These are phyloP conservation scores for Blastobotrys capitulatus DNA, from an alignment of 1,139 yeast genomes.

Conservation along the genomic window DNA sequence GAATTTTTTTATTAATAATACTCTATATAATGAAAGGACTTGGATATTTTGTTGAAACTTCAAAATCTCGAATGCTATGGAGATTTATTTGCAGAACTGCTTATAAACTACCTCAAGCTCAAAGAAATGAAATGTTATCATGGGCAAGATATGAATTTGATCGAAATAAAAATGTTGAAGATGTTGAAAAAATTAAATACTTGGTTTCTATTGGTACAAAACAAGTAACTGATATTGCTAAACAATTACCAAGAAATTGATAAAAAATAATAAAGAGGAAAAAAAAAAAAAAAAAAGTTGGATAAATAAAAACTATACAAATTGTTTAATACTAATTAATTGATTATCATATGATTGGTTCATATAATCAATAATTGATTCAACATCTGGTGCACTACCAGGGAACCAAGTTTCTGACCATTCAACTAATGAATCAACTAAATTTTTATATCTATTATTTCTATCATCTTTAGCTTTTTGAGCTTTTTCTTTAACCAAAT, in stretches of 20 bases:
- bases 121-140: conserved; percentile 28
- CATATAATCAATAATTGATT: conserved; percentile 24
- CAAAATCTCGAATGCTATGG: conserved; percentile 33
- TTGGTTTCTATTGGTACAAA: conserved; percentile 34
- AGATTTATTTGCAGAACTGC: conserved; percentile 31
- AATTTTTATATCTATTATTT: conserved; percentile 11
- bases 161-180: conserved; percentile 27
- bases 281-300: not conserved
- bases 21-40: not conserved
- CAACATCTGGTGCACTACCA: conserved; percentile 17
- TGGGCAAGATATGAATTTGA: conserved; percentile 37
- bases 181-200: conserved; percentile 29
- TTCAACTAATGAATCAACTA: conserved; percentile 17
- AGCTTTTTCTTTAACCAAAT: conserved; percentile 18
- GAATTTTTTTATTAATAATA: conserved; percentile 1
- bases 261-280: not conserved
- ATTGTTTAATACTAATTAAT: conserved; percentile 11
- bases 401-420: conserved; percentile 10
- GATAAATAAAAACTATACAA: not conserved
- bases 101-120: conserved; percentile 21
- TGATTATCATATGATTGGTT: conserved; percentile 19
- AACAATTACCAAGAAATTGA: conserved; percentile 17
- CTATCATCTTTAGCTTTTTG: conserved; percentile 19
- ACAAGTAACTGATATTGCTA: conserved; percentile 31
- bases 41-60: conserved; percentile 30